These are phyloP conservation scores for Dissophora ornata DNA, from an alignment of 192 early-diverging fungal species.

Conservation along the genomic window DNA sequence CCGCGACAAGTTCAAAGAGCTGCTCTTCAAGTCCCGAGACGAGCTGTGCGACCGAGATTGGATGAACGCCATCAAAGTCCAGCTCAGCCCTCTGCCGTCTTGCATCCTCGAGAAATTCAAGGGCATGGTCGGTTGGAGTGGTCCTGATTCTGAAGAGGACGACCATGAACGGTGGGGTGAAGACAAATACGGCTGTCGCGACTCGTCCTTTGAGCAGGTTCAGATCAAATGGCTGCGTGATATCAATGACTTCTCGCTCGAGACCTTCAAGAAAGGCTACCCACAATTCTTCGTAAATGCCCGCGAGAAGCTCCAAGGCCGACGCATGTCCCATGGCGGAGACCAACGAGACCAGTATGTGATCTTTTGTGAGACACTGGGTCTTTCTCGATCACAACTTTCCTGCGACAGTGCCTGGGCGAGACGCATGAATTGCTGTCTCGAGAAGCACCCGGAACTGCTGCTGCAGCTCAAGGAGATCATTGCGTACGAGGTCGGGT, in stretches of 20 bases:
- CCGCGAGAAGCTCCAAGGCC: constrained; percentile 29
- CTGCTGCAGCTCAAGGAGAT: constrained; percentile 49
- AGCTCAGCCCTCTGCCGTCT: constrained; percentile 2
- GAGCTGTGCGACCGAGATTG: constrained; percentile 25
- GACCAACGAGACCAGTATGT: constrained; percentile 35
- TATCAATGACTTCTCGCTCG: constrained; percentile 25
- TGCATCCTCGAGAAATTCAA: constrained; percentile 48
- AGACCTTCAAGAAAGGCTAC: constrained; percentile 26
- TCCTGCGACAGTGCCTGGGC: constrained; percentile 46
- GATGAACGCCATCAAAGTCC: constrained; percentile 20
- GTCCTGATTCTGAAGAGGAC: constrained; percentile 13
- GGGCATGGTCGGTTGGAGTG: constrained; percentile 44
- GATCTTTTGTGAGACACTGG: constrained; percentile 37
- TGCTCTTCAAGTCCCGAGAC: constrained; percentile 23
- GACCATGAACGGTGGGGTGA: constrained; percentile 12
- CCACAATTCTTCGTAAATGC: constrained; percentile 53
- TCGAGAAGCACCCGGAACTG: constrained; percentile 44
- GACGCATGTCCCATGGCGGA: constrained; percentile 27
- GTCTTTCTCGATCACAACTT: constrained; percentile 15
- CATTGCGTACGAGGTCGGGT: constrained; percentile 41
- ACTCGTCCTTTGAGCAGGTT: constrained; percentile 40
- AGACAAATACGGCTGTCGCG: constrained; percentile 38
- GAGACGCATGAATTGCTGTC: constrained; percentile 39
- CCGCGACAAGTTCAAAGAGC: constrained; percentile 8
- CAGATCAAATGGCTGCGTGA: constrained; percentile 53